These are phyloP conservation scores for Zhuliangozyma blackwelliae DNA, from an alignment of 1,139 yeast species.

Conservation along the genomic window DNA sequence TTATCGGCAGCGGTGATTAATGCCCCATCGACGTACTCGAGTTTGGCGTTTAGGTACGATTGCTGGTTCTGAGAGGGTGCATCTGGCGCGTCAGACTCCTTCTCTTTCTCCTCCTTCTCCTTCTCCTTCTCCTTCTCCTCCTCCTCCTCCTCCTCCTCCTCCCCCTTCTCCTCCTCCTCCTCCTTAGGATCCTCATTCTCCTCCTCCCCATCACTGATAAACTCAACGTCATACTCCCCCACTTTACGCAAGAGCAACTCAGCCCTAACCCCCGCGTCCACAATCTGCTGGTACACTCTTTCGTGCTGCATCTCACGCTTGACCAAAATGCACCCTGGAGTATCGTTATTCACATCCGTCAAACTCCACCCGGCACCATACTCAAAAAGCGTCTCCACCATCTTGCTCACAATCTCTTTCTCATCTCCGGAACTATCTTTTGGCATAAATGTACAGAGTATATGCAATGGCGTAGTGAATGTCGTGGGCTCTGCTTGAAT, in stretches of 20 bases:
- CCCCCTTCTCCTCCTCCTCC: slow-evolving; percentile 2
- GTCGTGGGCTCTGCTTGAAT: slow-evolving; percentile 38
- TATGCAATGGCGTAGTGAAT: slow-evolving; percentile 71
- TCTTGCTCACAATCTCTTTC: slow-evolving; percentile 37
- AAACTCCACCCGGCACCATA: slow-evolving; percentile 93
- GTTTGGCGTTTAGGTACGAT: slow-evolving; percentile 60
- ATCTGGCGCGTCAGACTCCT: slow-evolving; percentile 15
- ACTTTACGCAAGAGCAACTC: slow-evolving; percentile 76
- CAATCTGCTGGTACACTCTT: slow-evolving; percentile 50
- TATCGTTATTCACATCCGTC: slow-evolving; percentile 59
- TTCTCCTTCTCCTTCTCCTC: slow-evolving; percentile 11
- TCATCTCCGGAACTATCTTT: slow-evolving; percentile 41
- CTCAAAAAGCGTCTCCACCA: slow-evolving; percentile 67
- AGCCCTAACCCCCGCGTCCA: slow-evolving; percentile 88
- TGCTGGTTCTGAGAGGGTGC: slow-evolving; percentile 66
- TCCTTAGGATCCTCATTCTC: slow-evolving; percentile 15
- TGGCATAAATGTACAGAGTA: slow-evolving; percentile 54
- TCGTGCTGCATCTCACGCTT: slow-evolving; percentile 41
- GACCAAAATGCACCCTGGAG: slow-evolving; percentile 71
- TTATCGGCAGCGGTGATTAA: slow-evolving; percentile 65
- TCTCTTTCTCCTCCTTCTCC: slow-evolving; percentile 15
- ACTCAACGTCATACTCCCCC: slow-evolving; percentile 51
- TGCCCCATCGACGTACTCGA: slow-evolving; percentile 68
- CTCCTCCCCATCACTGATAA: slow-evolving; percentile 29
- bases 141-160: slow-evolving; percentile 12